phyloP scores from a whole-genome alignment of 805 yeast genomes.

The Kuraishia hungarica region DNA sequence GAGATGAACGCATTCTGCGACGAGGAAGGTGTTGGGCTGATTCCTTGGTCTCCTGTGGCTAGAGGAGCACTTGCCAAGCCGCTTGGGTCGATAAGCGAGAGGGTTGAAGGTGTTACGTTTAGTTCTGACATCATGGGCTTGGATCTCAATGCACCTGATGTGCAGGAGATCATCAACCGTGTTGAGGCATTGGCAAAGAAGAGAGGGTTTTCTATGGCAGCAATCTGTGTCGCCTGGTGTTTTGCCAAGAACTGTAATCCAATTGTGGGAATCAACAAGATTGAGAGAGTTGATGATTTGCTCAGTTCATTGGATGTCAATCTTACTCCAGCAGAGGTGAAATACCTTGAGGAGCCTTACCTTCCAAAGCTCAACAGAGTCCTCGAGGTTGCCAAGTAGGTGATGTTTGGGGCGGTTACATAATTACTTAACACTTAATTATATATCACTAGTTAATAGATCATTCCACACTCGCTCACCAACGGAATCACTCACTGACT shows the following conservation, averaged over 20 bases:
- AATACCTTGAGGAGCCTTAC: slow-evolving; percentile 30
- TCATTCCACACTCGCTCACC: no score
- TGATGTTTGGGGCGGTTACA: no score
- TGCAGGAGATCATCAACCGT: slow-evolving; percentile 31
- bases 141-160: slow-evolving; percentile 12
- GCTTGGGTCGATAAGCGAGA: slow-evolving; percentile 3
- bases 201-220: slow-evolving; percentile 41
- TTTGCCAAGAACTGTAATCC: slow-evolving; percentile 42
- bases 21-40: slow-evolving; percentile 42
- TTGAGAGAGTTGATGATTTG: slow-evolving; percentile 46
- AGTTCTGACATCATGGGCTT: slow-evolving; percentile 5
- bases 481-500: no score
- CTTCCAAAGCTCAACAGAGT: neutral
- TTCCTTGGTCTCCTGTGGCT: slow-evolving; percentile 57
- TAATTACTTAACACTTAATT: no score
- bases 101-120: slow-evolving; percentile 10
- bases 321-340: slow-evolving; percentile 27
- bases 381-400: neutral
- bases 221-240: slow-evolving; percentile 45
- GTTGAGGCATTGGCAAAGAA: slow-evolving; percentile 49
- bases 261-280: slow-evolving; percentile 43
- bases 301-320: slow-evolving; percentile 30
- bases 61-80: slow-evolving; percentile 50
- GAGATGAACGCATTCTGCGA: slow-evolving; percentile 51
- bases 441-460: no score